phyloP scores from a whole-genome alignment of 257 asterid species.

The Coffea canephora region DNA sequence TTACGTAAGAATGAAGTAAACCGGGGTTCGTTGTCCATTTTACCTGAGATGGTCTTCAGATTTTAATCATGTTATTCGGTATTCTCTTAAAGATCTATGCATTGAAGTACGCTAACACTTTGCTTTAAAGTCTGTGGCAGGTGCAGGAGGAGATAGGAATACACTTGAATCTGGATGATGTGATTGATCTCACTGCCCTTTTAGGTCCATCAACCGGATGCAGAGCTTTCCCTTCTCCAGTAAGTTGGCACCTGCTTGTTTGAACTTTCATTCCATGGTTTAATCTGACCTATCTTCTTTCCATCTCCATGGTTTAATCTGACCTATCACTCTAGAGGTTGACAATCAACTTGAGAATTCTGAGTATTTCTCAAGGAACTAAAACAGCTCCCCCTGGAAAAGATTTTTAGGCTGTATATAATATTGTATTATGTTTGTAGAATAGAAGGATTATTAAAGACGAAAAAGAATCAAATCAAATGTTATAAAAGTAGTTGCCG shows the following conservation, averaged over 20 bases:
- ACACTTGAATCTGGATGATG: conserved; percentile 56
- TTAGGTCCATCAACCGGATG: conserved; percentile 72
- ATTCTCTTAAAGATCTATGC: not conserved
- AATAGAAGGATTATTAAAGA: not conserved
- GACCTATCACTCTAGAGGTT: not conserved
- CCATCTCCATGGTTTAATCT: not conserved
- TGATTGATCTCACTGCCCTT: conserved; percentile 79
- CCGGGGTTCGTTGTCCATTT: not conserved
- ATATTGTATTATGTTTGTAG: not conserved
- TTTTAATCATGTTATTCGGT: not conserved
- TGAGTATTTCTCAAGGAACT: not conserved
- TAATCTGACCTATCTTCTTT: not conserved
- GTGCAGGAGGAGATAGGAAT: conserved; percentile 94
- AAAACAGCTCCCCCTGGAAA: too few relatives aligned
- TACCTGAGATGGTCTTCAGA: not conserved
- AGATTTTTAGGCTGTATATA: not conserved
- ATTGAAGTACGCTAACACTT: not conserved
- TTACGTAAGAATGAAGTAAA: not conserved
- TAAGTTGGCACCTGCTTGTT: conserved; percentile 24
- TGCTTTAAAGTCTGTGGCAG: conserved; percentile 32
- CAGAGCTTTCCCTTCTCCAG: conserved; percentile 78
- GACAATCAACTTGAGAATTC: not conserved
- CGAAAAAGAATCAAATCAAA: not conserved
- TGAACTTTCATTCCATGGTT: not conserved
- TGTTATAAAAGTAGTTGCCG: not conserved